These are phyloP conservation scores for Aureobasidium sp. DNA, from an alignment of 2,329 filamentous ascomycete genomes.

Conservation along the genomic window DNA sequence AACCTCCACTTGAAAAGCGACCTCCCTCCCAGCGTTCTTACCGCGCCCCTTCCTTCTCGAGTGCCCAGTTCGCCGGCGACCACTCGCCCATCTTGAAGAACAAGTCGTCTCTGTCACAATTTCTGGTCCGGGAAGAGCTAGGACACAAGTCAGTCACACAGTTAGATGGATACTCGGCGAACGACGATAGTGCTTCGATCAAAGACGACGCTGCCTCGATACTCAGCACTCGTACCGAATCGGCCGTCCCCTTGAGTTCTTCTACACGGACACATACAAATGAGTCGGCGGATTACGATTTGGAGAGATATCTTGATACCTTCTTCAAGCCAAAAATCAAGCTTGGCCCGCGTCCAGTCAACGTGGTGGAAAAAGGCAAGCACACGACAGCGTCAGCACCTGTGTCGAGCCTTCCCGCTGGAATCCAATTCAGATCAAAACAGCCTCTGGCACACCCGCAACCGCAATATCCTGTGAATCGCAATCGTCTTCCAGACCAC, in stretches of 20 bases:
- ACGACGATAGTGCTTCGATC: conserved; percentile 11
- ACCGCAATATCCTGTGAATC: background rate
- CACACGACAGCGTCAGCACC: conserved; percentile 39
- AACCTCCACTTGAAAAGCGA: background rate
- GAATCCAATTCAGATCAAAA: conserved; percentile 48
- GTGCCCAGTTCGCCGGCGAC: background rate
- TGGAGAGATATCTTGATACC: conserved; percentile 34
- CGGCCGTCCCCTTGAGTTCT: background rate
- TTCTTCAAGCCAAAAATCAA: conserved; percentile 70
- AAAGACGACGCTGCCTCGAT: conserved; percentile 15
- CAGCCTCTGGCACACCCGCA: background rate
- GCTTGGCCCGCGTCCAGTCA: conserved; percentile 73
- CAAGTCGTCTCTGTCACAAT: conserved; percentile 23
- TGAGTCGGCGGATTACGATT: conserved; percentile 24
- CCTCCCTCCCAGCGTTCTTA: conserved; percentile 1
- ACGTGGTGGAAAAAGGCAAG: conserved; percentile 49
- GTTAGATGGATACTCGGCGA: conserved; percentile 15
- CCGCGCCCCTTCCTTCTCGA: background rate
- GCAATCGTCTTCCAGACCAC: background rate
- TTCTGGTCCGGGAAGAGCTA: conserved; percentile 21
- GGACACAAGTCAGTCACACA: conserved; percentile 19
- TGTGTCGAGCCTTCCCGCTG: conserved; percentile 69
- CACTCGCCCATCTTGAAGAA: conserved; percentile 8
- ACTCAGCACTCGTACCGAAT: background rate
- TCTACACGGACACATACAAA: background rate